Conservation (phyloP, 306 rosid genomes). For the Gastrolobium villosum region DNA sequence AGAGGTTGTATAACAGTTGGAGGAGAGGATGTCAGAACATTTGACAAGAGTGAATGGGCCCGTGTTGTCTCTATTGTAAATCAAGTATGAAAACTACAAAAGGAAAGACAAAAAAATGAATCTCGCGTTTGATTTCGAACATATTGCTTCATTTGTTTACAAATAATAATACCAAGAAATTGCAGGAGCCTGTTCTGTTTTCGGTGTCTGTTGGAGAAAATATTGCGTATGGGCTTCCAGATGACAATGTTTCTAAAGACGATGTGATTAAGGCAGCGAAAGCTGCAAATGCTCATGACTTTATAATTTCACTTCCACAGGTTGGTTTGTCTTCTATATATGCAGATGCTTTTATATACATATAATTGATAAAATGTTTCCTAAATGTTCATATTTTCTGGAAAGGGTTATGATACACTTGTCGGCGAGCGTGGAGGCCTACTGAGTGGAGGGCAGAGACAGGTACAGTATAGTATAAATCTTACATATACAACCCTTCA, state of each 20-base stretch:
- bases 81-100: slow-evolving; percentile 66
- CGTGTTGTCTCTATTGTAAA: slow-evolving; percentile 83
- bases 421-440: slow-evolving; percentile 99
- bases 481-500: not conserved
- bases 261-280: slow-evolving; percentile 97
- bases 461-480: slow-evolving; percentile 59
- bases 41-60: slow-evolving; percentile 98
- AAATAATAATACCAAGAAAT: slow-evolving; percentile 37
- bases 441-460: slow-evolving; percentile 95
- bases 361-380: slow-evolving; percentile 12
- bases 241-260: slow-evolving; percentile 83
- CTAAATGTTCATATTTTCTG: slow-evolving; percentile 29
- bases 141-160: slow-evolving; percentile 24
- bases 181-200: slow-evolving; percentile 95
- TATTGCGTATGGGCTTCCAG: slow-evolving; percentile 98
- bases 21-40: slow-evolving; percentile 89
- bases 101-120: not conserved
- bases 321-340: slow-evolving; percentile 52
- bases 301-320: slow-evolving; percentile 94
- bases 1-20: slow-evolving; percentile 86
- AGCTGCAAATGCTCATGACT: slow-evolving; percentile 98
- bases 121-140: slow-evolving; percentile 31
- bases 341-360: slow-evolving; percentile 28
- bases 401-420: slow-evolving; percentile 89
- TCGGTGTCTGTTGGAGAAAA: slow-evolving; percentile 97